These are phyloP conservation scores for Trametes cingulata DNA, from an alignment of 768 basidiomycete genomes.

Conservation along the genomic window DNA sequence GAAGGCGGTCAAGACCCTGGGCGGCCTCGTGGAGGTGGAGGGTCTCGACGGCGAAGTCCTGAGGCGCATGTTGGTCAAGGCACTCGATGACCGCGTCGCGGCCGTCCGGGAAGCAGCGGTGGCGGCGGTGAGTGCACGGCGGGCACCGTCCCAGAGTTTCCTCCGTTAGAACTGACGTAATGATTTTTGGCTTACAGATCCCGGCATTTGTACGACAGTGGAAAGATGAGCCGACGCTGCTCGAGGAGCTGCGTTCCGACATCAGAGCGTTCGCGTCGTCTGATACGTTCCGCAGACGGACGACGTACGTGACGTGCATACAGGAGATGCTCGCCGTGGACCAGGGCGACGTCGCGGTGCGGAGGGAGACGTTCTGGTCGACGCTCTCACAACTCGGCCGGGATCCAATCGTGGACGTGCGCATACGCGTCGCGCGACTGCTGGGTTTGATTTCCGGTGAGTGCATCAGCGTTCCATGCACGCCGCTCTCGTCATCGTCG, in stretches of 20 bases:
- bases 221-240: constrained; percentile 15
- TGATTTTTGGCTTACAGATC: constrained; percentile 6
- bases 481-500: not conserved
- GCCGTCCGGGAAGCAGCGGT: constrained; percentile 82
- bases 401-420: constrained; percentile 79
- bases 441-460: constrained; percentile 57
- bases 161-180: constrained; percentile 3
- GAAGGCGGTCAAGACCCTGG: constrained; percentile 57
- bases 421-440: constrained; percentile 83
- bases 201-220: constrained; percentile 22
- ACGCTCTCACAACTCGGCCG: constrained; percentile 55
- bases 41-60: constrained; percentile 47
- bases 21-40: constrained; percentile 47
- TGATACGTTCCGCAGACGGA: constrained; percentile 21
- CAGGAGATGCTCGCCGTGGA: constrained; percentile 53
- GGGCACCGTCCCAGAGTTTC: not conserved
- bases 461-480: constrained; percentile 27
- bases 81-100: constrained; percentile 77
- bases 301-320: constrained; percentile 74
- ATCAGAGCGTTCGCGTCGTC: constrained; percentile 22
- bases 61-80: constrained; percentile 55
- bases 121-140: constrained; percentile 49
- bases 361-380: constrained; percentile 51
- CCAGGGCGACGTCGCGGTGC: constrained; percentile 38
- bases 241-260: constrained; percentile 21